These are phyloP conservation scores for Hymenoscyphus repandus DNA, from an alignment of 2,329 filamentous ascomycete genomes.

Conservation along the genomic window DNA sequence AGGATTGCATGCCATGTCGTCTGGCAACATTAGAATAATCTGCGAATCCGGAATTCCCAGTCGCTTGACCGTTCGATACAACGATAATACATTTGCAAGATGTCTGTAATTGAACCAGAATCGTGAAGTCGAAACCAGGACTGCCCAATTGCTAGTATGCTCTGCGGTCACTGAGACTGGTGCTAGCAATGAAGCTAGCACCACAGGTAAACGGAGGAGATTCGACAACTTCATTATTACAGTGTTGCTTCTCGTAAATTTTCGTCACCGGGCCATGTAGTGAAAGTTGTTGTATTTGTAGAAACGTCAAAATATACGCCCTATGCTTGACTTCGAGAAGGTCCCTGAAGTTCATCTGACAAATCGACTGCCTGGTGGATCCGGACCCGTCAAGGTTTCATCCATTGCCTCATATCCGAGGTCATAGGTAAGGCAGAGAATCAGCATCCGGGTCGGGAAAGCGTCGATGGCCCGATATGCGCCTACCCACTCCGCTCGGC, in stretches of 20 bases:
- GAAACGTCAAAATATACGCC: not conserved
- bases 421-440: not conserved
- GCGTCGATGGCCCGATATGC: too few relatives aligned
- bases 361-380: not conserved
- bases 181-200: slow-evolving; percentile 43
- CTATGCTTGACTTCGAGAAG: not conserved
- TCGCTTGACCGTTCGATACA: slow-evolving; percentile 97
- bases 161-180: slow-evolving; percentile 46
- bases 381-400: too few relatives aligned
- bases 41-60: slow-evolving; percentile 97
- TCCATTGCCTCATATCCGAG: not conserved
- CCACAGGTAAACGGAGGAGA: slow-evolving; percentile 36
- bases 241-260: not conserved
- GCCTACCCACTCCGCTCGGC: too few relatives aligned
- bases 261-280: not conserved
- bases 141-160: slow-evolving; percentile 98
- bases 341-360: not conserved
- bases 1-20: slow-evolving; percentile 99
- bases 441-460: too few relatives aligned
- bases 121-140: slow-evolving; percentile 94
- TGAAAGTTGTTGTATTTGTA: not conserved
- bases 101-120: slow-evolving; percentile 99
- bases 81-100: slow-evolving; percentile 92
- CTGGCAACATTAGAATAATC: slow-evolving; percentile 99
- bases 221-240: slow-evolving; percentile 45